These are phyloP conservation scores for Pilatotrama ljubarskyi DNA, from an alignment of 768 basidiomycete genomes.

Conservation along the genomic window DNA sequence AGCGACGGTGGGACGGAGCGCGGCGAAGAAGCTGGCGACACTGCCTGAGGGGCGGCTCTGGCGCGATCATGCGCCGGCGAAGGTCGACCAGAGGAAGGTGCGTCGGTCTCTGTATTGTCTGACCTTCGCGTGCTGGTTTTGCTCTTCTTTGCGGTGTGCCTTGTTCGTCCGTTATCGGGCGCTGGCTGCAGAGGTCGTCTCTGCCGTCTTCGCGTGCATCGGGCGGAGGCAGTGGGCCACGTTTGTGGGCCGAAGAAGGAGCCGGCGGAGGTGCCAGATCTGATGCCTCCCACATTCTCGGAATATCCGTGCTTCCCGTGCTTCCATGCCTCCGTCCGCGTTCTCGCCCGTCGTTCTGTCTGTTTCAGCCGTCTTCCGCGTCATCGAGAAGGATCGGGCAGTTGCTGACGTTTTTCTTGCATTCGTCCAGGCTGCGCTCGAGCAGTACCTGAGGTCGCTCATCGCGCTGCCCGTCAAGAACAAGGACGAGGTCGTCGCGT, in stretches of 20 bases:
- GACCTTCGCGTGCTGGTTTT: not conserved
- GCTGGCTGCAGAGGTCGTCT: not conserved
- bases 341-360: not conserved
- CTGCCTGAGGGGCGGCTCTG: slow-evolving; percentile 93
- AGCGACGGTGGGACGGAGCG: slow-evolving; percentile 51
- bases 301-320: not conserved
- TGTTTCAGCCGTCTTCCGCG: not conserved
- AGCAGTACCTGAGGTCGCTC: slow-evolving; percentile 83
- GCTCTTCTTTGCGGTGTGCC: not conserved
- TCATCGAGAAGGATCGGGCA: slow-evolving; percentile 1
- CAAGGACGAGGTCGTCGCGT: slow-evolving; percentile 87
- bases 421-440: slow-evolving; percentile 61
- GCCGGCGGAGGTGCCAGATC: slow-evolving; percentile 4
- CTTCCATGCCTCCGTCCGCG: not conserved
- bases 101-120: slow-evolving; percentile 29
- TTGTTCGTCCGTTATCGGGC: not conserved
- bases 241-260: not conserved
- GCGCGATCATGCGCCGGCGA: slow-evolving; percentile 96
- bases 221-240: slow-evolving; percentile 7
- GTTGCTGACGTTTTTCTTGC: slow-evolving; percentile 19
- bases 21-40: slow-evolving; percentile 74
- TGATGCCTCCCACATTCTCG: slow-evolving; percentile 10
- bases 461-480: slow-evolving; percentile 81
- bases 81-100: slow-evolving; percentile 95
- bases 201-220: not conserved